Base-by-base conservation (phyloP, 2,329 filamentous ascomycete species). In the Claviceps maximensis region DNA sequence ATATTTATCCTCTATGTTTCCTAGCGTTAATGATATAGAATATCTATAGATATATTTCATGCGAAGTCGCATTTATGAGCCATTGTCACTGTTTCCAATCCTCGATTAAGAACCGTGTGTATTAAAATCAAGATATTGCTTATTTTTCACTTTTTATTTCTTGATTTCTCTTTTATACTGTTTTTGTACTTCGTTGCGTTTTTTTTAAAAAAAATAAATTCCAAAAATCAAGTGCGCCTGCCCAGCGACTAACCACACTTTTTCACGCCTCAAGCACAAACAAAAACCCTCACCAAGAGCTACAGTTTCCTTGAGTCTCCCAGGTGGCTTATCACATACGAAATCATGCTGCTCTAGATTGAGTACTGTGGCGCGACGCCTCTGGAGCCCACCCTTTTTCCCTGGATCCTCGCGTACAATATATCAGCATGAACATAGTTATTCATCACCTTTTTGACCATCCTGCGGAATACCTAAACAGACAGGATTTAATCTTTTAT, bases 401-500 rank as follows among this genome's bases (percentile, higher is more conserved):
- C 6, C 31, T 12, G 36, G 1, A 44, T 23, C 5, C 15, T 23
- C 21, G 23, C 4, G 49, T 15, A 25, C 33, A 33, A 36, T 31
- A 17, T 36, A 33, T 33, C 4, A 45, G 21, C 10, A 45, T n/a
- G 29, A 9, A 19, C 27, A 25, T n/a, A 33, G 7, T 45, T 33
- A 31, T 27, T 41, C 49, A 23, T 38, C 15, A 21, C 23, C 8
- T 10, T 19, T 33, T 21, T 33, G 10, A 19, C 23, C 23, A 17
- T 21, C 15, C 27, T 33, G 29, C 23, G 9, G 27, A 36, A 36
- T 47, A 9, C 19, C 12, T 9, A 1, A 17, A 13, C 29, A 21
- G 15, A 31, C 29, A 51, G 8, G n/a, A 17, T 51, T 9, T 12
- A 13, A 29, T 29, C 27, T 42, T 10, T 63, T 59, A 80, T 56